Percentiles rank a stretch among this genome's conserved stretches.
phyloP scores from a whole-genome alignment of 768 basidiomycete genomes.

The Trametopsis cervina region DNA sequence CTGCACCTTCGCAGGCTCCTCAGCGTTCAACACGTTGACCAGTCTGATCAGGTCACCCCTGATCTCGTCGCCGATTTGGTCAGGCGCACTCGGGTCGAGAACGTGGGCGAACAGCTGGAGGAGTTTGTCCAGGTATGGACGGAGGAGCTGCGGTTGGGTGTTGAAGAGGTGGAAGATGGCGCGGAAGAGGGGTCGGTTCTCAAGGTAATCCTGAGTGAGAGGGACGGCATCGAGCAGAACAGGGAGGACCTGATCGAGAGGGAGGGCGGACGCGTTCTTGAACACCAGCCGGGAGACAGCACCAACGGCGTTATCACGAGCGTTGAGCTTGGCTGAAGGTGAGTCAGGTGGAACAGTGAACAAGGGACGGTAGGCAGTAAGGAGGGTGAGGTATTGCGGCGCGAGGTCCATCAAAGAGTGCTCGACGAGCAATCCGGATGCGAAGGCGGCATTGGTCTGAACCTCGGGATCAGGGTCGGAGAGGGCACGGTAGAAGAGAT shows the following conservation, averaged over 20 bases:
- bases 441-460: constrained; percentile 93
- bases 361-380: constrained; percentile 72
- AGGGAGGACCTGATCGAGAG: constrained; percentile 87
- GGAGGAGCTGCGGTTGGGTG: constrained; percentile 60
- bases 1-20: constrained; percentile 74
- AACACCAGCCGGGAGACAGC: constrained; percentile 84
- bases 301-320: constrained; percentile 95
- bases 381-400: constrained; percentile 71
- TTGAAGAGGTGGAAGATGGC: constrained; percentile 86
- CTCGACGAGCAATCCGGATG: constrained; percentile 85
- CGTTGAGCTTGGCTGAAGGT: constrained; percentile 64
- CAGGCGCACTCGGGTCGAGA: constrained; percentile 64
- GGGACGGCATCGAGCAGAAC: constrained; percentile 79
- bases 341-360: constrained; percentile 64
- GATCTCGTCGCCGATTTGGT: constrained; percentile 78
- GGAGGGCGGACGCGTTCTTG: constrained; percentile 71
- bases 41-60: constrained; percentile 71
- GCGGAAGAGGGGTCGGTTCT: constrained; percentile 85
- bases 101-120: constrained; percentile 77
- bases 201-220: constrained; percentile 79
- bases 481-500: constrained; percentile 80
- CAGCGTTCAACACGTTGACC: constrained; percentile 60
- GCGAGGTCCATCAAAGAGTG: constrained; percentile 78
- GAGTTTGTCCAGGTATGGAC: constrained; percentile 72
- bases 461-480: constrained; percentile 87